Evolutionary conservation across 2,329 filamentous ascomycete species (phyloP).

Genomic region (Xylaria sp.): DNA sequence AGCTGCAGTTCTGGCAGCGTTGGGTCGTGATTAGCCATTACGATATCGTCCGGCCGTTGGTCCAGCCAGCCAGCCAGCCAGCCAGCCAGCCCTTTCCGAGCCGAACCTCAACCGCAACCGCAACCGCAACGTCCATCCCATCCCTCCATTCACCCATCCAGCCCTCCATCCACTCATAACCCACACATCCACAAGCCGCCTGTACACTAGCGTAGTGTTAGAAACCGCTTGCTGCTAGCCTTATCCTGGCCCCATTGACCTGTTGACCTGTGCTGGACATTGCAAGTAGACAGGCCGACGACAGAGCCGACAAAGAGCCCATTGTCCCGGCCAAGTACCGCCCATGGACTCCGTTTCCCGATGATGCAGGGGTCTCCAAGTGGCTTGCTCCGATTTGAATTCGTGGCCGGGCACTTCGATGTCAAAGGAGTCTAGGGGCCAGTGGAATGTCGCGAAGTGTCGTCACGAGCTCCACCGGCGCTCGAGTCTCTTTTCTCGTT

Average conservation of each 20-base stretch:
- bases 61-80: not conserved
- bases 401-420: conserved; percentile 50
- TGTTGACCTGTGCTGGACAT: conserved; percentile 8
- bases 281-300: not conserved
- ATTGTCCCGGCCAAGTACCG: conserved; percentile 31
- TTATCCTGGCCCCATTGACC: conserved; percentile 21
- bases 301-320: conserved; percentile 28
- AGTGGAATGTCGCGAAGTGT: conserved; percentile 49
- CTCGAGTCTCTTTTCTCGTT: conserved; percentile 38
- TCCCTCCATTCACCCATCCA: not conserved
- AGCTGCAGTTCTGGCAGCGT: not conserved
- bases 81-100: conserved; percentile 13
- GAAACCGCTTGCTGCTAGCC: not conserved
- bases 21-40: conserved; percentile 29
- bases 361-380: conserved; percentile 47
- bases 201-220: not conserved
- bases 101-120: not conserved
- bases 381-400: conserved; percentile 52
- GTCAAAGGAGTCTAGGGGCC: conserved; percentile 42
- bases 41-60: conserved; percentile 37
- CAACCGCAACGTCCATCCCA: not conserved
- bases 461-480: conserved; percentile 48
- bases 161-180: not conserved
- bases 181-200: not conserved
- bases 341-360: conserved; percentile 42